phyloP scores from a whole-genome alignment of 176 grass and related monocot genomes.

The Aegilops tauschii region DNA sequence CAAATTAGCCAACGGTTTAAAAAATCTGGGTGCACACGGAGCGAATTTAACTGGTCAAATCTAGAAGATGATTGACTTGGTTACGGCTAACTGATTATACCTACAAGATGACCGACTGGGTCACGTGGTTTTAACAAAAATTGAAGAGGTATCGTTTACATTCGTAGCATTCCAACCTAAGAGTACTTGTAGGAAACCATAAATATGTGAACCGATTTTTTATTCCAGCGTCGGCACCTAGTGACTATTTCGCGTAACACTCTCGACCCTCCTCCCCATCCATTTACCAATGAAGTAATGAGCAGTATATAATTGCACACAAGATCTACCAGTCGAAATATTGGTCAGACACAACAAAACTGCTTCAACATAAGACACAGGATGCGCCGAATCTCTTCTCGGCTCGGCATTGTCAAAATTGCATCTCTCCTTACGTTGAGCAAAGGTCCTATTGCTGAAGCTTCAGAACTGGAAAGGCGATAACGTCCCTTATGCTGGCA shows the following conservation, averaged over 20 bases:
- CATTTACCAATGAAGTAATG: not conserved
- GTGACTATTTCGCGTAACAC: not conserved
- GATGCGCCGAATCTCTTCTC: not conserved
- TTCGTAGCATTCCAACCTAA: not conserved
- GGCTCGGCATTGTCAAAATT: not conserved
- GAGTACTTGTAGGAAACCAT: not conserved
- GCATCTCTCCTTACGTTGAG: not conserved
- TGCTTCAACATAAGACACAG: not conserved
- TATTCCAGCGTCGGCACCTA: not conserved
- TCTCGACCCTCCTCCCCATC: not conserved
- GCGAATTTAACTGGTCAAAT: too few relatives aligned
- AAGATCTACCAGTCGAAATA: slow-evolving; percentile 3
- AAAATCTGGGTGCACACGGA: too few relatives aligned
- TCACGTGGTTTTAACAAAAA: too few relatives aligned
- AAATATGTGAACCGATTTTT: not conserved
- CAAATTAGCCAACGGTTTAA: too few relatives aligned
- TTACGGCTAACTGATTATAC: too few relatives aligned
- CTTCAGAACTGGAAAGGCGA: slow-evolving; percentile 90
- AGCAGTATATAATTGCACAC: not conserved
- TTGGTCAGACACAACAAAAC: not conserved
- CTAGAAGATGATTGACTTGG: too few relatives aligned
- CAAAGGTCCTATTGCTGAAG: slow-evolving; percentile 58
- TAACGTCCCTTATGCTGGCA: slow-evolving; percentile 90
- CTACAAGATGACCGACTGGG: too few relatives aligned
- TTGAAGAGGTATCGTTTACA: too few relatives aligned